These are phyloP conservation scores for Penicillium angulare DNA, from an alignment of 495 filamentous ascomycete species.

Conservation along the genomic window DNA sequence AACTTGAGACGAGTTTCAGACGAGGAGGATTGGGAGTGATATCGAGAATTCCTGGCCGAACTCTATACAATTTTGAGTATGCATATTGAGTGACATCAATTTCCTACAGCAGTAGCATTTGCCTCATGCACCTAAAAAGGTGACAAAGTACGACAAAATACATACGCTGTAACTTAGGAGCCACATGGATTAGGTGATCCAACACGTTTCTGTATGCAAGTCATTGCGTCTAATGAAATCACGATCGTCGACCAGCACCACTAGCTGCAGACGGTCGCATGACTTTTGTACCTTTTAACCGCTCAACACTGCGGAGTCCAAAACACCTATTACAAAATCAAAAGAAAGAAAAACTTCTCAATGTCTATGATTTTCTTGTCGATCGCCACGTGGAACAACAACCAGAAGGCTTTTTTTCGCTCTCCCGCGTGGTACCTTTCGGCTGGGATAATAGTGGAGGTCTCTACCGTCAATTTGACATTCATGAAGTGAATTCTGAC, in stretches of 20 bases:
- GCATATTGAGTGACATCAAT: too few relatives aligned
- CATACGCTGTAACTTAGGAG: too few relatives aligned
- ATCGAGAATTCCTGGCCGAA: too few relatives aligned
- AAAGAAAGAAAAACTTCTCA: background rate
- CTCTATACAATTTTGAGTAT: too few relatives aligned
- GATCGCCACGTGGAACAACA: slow-evolving; percentile 7
- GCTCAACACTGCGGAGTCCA: too few relatives aligned
- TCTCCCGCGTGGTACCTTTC: too few relatives aligned
- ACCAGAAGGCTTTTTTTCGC: background rate
- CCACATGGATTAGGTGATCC: slow-evolving; percentile 1
- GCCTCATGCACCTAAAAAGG: background rate
- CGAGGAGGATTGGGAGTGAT: too few relatives aligned
- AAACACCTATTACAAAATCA: too few relatives aligned
- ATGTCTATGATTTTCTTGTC: background rate
- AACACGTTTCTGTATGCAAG: slow-evolving; percentile 1
- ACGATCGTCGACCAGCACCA: background rate
- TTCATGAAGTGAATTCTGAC: too few relatives aligned
- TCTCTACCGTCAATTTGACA: too few relatives aligned
- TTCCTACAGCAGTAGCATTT: background rate
- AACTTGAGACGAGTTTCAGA: too few relatives aligned
- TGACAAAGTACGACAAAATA: background rate
- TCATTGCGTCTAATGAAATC: background rate
- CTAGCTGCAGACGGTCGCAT: background rate
- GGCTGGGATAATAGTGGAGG: too few relatives aligned
- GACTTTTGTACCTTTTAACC: background rate